Conservation (phyloP, 164 flowering plant genomes). For the Brasenia schreberi region DNA sequence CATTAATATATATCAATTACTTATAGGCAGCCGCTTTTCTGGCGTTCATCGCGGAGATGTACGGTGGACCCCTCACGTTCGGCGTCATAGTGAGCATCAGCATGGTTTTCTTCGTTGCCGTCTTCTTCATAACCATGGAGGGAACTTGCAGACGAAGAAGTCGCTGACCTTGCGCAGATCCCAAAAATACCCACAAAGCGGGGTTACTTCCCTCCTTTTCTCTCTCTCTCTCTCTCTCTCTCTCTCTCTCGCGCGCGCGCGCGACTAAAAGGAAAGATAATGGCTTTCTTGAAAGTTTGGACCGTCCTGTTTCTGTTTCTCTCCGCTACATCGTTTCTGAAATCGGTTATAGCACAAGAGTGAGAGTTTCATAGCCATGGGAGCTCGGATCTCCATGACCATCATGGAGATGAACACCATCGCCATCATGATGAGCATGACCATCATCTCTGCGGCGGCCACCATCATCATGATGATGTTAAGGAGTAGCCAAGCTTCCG, state of each 20-base stretch:
- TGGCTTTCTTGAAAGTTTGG: neutral
- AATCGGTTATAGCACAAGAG: neutral
- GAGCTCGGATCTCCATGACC: slow-evolving; percentile 15
- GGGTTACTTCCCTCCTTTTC: neutral
- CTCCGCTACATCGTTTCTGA: neutral
- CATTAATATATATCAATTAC: too few relatives aligned
- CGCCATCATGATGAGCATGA: slow-evolving; percentile 10
- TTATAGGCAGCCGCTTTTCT: too few relatives aligned
- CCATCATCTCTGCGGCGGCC: slow-evolving; percentile 8
- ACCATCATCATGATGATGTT: slow-evolving; percentile 12
- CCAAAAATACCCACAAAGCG: slow-evolving; percentile 1
- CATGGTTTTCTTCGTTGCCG: slow-evolving; percentile 40
- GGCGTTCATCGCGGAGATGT: neutral
- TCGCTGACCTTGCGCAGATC: slow-evolving; percentile 2
- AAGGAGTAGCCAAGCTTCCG: slow-evolving; percentile 30
- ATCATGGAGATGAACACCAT: slow-evolving; percentile 20
- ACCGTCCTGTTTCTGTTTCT: neutral
- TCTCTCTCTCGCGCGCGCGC: neutral
- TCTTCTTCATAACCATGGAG: slow-evolving; percentile 58
- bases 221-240: too few relatives aligned
- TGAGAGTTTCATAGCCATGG: neutral
- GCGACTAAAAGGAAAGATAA: neutral
- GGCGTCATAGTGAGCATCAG: slow-evolving; percentile 64
- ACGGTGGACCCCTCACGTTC: slow-evolving; percentile 33
- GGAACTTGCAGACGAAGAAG: slow-evolving; percentile 65